Percentiles rank a stretch among this genome's conserved stretches.
phyloP scores from a whole-genome alignment of 2,329 filamentous ascomycete species.

The Aureobasidium melanogenum region DNA sequence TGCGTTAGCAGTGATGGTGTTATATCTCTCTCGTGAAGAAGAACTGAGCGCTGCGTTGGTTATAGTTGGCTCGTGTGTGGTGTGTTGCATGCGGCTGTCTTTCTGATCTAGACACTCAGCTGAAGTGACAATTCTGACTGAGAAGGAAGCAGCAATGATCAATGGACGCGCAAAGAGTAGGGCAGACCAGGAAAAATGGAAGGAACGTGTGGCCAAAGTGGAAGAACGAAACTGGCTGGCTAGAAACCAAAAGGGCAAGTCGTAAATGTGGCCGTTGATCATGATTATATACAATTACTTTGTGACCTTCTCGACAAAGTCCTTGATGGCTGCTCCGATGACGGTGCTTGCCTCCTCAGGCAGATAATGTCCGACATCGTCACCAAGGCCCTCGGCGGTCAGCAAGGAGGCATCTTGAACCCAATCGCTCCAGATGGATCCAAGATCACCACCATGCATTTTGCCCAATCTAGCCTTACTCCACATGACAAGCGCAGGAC shows the following conservation, averaged over 20 bases:
- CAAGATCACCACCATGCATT: constrained; percentile 34
- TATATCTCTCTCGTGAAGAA: too few relatives aligned
- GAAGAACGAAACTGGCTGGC: background rate
- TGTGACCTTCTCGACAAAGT: constrained; percentile 15
- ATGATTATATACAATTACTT: background rate
- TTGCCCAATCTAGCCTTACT: constrained; percentile 33
- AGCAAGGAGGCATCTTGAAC: constrained; percentile 28
- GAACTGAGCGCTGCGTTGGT: too few relatives aligned
- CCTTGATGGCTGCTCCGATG: constrained; percentile 22
- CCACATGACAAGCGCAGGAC: constrained; percentile 38
- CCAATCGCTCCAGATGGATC: constrained; percentile 38
- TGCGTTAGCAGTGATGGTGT: too few relatives aligned
- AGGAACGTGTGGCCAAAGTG: background rate
- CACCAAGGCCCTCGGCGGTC: constrained; percentile 25
- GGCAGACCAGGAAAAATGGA: too few relatives aligned
- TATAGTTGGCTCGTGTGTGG: too few relatives aligned
- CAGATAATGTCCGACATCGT: constrained; percentile 38
- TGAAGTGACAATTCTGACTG: too few relatives aligned
- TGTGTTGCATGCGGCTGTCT: too few relatives aligned
- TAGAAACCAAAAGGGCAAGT: background rate
- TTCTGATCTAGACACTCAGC: too few relatives aligned
- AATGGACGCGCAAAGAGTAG: too few relatives aligned
- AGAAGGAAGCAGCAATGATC: too few relatives aligned
- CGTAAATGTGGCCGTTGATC: background rate
- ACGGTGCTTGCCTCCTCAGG: constrained; percentile 36